Evolutionary conservation across 768 basidiomycete species (phyloP).

Genomic region (Hebeloma cylindrosporum): DNA sequence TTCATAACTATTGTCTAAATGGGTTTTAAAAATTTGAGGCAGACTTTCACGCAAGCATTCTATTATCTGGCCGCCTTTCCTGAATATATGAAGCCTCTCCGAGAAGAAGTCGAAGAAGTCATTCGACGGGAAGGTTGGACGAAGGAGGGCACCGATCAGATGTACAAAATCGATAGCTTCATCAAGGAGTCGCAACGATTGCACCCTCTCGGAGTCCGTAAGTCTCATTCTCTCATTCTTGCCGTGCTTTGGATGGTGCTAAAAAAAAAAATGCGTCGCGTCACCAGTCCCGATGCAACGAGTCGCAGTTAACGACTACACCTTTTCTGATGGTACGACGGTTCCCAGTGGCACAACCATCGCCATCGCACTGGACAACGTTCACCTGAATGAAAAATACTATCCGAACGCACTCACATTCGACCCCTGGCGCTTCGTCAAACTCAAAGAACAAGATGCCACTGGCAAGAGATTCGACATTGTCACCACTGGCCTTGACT

Average conservation of each 20-base stretch:
- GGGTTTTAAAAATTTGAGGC: not conserved
- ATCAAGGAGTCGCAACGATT: conserved; percentile 36
- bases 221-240: too few species aligned
- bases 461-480: conserved; percentile 14
- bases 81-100: conserved; percentile 32
- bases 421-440: conserved; percentile 41
- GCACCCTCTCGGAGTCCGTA: conserved; percentile 11
- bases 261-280: not conserved
- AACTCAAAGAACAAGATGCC: conserved; percentile 26
- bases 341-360: conserved; percentile 40
- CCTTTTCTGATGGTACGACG: conserved; percentile 43
- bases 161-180: conserved; percentile 47
- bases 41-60: conserved; percentile 39
- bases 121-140: conserved; percentile 38
- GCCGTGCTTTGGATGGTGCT: not conserved
- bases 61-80: conserved; percentile 38
- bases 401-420: conserved; percentile 38
- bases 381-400: conserved; percentile 30
- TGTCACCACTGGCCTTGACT: conserved; percentile 26
- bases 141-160: conserved; percentile 34
- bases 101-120: conserved; percentile 44
- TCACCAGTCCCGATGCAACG: conserved; percentile 28
- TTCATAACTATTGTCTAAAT: not conserved
- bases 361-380: conserved; percentile 25
- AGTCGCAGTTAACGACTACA: conserved; percentile 37